Evolutionary conservation across 805 yeast genomes (phyloP).

Genomic region (Zygoascus flipseniorum): DNA sequence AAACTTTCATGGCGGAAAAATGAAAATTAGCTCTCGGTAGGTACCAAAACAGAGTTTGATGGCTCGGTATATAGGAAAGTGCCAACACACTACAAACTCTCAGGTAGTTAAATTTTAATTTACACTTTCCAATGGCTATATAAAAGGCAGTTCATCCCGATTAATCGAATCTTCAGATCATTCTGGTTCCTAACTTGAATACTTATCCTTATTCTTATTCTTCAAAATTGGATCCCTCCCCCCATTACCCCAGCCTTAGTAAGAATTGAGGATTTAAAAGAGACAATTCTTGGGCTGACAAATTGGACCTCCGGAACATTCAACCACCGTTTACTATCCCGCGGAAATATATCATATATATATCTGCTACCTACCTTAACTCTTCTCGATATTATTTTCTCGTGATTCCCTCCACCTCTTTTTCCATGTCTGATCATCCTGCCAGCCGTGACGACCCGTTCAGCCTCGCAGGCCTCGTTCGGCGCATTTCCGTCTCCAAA

Average conservation of each 20-base stretch:
- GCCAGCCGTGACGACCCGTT: not conserved
- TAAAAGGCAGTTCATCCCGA: too few relatives aligned
- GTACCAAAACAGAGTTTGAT: not conserved
- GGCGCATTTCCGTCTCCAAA: constrained; percentile 1
- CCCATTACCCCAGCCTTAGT: not conserved
- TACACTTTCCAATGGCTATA: not conserved
- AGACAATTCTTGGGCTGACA: not conserved
- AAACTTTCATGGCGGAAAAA: too few relatives aligned
- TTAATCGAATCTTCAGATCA: too few relatives aligned
- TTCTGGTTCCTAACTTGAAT: too few relatives aligned
- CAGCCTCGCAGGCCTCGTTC: constrained; percentile 2
- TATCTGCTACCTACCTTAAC: too few relatives aligned
- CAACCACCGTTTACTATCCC: too few relatives aligned
- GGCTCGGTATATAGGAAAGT: not conserved
- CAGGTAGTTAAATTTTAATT: not conserved
- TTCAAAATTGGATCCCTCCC: not conserved
- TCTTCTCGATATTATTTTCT: too few relatives aligned
- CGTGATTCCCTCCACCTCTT: too few relatives aligned
- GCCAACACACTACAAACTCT: not conserved
- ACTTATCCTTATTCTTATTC: too few relatives aligned
- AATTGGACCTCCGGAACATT: not conserved
- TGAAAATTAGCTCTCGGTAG: not conserved
- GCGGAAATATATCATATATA: too few relatives aligned
- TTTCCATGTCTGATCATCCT: not conserved
- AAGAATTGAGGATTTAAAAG: not conserved